Evolutionary conservation across 73 alveolate genomes (phyloP).

Genomic region (Stentor roeselii): DNA sequence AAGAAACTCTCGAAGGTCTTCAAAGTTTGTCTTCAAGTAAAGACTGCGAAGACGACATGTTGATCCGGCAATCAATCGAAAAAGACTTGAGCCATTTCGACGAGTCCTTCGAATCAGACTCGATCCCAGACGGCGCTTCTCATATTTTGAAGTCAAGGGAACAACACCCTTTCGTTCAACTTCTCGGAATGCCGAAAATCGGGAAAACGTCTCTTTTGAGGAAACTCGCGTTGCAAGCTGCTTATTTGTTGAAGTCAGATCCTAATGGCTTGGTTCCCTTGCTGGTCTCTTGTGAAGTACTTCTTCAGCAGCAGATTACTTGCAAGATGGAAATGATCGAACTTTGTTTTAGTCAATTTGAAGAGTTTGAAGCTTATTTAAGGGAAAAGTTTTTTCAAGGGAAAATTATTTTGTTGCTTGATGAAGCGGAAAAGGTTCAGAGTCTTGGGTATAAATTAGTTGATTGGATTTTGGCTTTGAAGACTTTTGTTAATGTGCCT

Average conservation of each 20-base stretch:
- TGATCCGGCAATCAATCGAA: neutral
- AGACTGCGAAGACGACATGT: conserved; percentile 1
- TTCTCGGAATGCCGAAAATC: conserved; percentile 17
- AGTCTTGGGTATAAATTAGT: neutral
- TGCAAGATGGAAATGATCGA: neutral
- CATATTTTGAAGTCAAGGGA: neutral
- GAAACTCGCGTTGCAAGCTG: neutral
- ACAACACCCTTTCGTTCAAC: neutral
- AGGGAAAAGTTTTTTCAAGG: conserved; percentile 19
- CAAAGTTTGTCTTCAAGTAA: neutral
- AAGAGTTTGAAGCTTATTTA: conserved; percentile 21
- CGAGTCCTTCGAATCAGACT: neutral
- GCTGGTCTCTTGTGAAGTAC: neutral
- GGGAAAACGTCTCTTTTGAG: conserved; percentile 10
- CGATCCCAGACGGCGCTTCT: conserved; percentile 21
- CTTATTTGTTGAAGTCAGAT: neutral
- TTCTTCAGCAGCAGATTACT: neutral
- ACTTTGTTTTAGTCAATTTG: neutral
- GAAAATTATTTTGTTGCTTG: neutral
- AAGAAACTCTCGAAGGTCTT: conserved; percentile 1
- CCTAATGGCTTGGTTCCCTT: neutral
- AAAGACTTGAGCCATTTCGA: neutral
- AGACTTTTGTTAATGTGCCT: neutral
- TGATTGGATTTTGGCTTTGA: neutral
- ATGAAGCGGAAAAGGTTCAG: neutral